Base-by-base conservation (phyloP, 139 green algal genomes). In the Limnomonas spitsbergensis region DNA sequence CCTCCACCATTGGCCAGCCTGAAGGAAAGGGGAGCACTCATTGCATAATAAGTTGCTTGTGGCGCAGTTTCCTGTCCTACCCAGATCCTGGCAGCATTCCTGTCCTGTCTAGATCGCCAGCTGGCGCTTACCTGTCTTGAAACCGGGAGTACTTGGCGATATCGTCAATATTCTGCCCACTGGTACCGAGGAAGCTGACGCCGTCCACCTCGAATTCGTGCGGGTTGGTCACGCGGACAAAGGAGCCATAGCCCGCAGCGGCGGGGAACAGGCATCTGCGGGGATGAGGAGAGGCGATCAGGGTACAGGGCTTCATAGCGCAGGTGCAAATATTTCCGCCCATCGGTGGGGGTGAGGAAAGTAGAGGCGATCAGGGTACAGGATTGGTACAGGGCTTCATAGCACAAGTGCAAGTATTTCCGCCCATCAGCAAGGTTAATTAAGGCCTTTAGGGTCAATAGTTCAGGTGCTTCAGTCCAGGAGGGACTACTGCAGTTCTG, bases 121-220 rank as follows among this genome's bases (percentile, higher is more conserved):
- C n/a, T n/a, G n/a, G n/a, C 47, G 9, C 68, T 4, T 67, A 88
- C 86, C 86, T 90, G 83, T 83, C 81, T 32, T 20, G 26, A 0
- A 78, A 20, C 1, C 32, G 20, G 40, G 77, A 83, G 81, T 90
- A 92, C 78, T 90, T 89, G 34, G 77, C 86, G 54, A 95, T 82
- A 80, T 99, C 95, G 52, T 97, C 88, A 32, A 99, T 74, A 66
- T 96, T 97, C 84, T 98, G 96, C 1, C 96, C 96, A 24, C 89
- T 91, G 24, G 88, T 97, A 54, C 96, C 96, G 82, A 99, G 78
- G 66, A 99, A 90, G 24, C 69, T 2, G 37, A 97, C 87, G 2
- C 94, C 92, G 2, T 92, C 94, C 26, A 92, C 6, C 14, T 89
- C 71, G 38, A 97, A 97, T 26, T 90, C 83, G 81, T 99, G 93